Conservation (phyloP, 768 basidiomycete genomes). For the Gelatoporia subvermispora region DNA sequence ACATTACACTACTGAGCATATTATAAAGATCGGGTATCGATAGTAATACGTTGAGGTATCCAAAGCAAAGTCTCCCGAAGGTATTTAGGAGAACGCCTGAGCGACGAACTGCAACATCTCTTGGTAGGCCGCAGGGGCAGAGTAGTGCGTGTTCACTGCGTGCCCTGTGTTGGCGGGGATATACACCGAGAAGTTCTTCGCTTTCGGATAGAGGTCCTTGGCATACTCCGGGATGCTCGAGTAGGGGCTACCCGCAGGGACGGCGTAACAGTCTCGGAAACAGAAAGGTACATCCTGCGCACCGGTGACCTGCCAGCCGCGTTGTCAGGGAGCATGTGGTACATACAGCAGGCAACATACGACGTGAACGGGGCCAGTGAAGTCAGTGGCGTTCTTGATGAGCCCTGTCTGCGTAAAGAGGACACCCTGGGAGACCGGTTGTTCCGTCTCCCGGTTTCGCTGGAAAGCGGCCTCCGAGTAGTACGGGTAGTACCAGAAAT, state of each 20-base stretch:
- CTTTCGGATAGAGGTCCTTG: conserved; percentile 7
- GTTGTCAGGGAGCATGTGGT: not conserved
- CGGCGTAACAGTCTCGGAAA: conserved; percentile 10
- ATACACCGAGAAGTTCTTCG: conserved; percentile 10
- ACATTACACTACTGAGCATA: no score
- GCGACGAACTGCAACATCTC: conserved; percentile 7
- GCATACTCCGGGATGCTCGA: conserved; percentile 7
- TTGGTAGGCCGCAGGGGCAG: conserved; percentile 11
- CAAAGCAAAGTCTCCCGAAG: not conserved
- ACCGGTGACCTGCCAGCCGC: conserved; percentile 6
- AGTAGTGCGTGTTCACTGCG: conserved; percentile 12
- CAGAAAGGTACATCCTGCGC: conserved; percentile 13
- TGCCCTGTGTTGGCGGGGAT: conserved; percentile 14
- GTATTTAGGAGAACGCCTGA: not conserved
- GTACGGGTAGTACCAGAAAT: conserved; percentile 14
- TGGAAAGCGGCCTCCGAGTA: conserved; percentile 6
- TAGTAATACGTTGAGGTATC: not conserved
- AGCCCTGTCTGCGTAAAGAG: conserved; percentile 5
- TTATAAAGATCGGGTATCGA: not conserved
- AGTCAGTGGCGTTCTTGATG: conserved; percentile 3
- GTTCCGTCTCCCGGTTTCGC: conserved; percentile 4
- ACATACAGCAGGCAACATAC: conserved; percentile 1
- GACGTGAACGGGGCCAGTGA: conserved; percentile 13
- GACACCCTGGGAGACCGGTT: conserved; percentile 13
- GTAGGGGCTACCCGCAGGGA: conserved; percentile 4